Percentiles rank a stretch among this genome's conserved stretches.
Conservation (phyloP, 305 asterid genomes). For the Andrographis paniculata region DNA sequence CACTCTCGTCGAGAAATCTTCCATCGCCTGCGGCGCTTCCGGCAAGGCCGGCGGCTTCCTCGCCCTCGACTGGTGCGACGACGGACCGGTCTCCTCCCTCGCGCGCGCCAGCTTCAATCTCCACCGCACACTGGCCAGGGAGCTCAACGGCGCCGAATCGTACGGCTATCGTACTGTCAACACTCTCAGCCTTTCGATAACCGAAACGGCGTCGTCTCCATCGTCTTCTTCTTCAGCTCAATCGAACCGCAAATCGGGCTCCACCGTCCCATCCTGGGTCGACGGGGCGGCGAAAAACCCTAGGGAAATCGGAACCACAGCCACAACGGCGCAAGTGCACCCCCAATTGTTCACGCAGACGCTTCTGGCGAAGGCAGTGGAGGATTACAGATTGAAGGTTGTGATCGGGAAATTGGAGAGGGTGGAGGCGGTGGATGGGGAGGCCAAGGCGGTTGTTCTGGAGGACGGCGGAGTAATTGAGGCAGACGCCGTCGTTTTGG, state of each 20-base stretch:
- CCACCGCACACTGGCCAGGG: constrained; percentile 67
- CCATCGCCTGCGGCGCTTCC: constrained; percentile 84
- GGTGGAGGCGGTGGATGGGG: constrained; percentile 48
- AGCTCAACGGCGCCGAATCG: constrained; percentile 61
- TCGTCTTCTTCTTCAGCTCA: constrained; percentile 12
- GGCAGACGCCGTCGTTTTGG: constrained; percentile 63
- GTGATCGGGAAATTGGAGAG: constrained; percentile 55
- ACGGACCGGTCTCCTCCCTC: constrained; percentile 56
- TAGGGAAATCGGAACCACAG: constrained; percentile 57
- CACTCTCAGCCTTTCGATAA: constrained; percentile 51
- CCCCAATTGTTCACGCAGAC: constrained; percentile 61
- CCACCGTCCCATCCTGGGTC: constrained; percentile 59
- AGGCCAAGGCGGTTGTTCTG: constrained; percentile 49
- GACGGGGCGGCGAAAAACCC: constrained; percentile 57
- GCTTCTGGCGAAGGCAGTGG: constrained; percentile 52
- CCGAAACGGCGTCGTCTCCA: constrained; percentile 32
- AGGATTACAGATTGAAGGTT: constrained; percentile 52
- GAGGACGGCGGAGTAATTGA: constrained; percentile 49
- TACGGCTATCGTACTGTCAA: constrained; percentile 74
- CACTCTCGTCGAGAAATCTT: constrained; percentile 71
- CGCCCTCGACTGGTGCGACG: constrained; percentile 85
- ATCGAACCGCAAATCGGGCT: constrained; percentile 15
- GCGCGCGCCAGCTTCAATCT: constrained; percentile 88
- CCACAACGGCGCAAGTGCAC: constrained; percentile 83
- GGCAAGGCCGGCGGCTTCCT: constrained; percentile 97